Evolutionary conservation across 768 basidiomycete genomes (phyloP).

Genomic region (Suillus luteus): DNA sequence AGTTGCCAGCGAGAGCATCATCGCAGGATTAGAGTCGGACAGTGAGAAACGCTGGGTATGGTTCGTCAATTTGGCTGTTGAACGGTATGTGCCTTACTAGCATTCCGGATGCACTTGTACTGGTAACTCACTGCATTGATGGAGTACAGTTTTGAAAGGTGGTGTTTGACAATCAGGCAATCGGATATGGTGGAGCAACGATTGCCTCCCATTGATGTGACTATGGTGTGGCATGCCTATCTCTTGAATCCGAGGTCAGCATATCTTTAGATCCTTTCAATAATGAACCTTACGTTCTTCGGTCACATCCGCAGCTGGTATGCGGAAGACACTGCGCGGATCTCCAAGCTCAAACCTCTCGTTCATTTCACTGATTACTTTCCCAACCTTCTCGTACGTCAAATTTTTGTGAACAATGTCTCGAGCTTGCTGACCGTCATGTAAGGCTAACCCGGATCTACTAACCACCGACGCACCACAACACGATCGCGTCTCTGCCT

Average conservation of each 20-base stretch:
- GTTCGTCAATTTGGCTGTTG: slow-evolving; percentile 42
- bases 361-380: slow-evolving; percentile 13
- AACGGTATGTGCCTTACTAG: slow-evolving; percentile 27
- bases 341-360: slow-evolving; percentile 6
- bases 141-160: slow-evolving; percentile 35
- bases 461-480: slow-evolving; percentile 7
- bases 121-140: not conserved
- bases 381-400: slow-evolving; percentile 16
- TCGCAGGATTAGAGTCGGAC: slow-evolving; percentile 25
- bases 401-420: not conserved
- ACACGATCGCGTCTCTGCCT: slow-evolving; percentile 9
- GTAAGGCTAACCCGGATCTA: slow-evolving; percentile 2
- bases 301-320: slow-evolving; percentile 23
- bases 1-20: slow-evolving; percentile 16
- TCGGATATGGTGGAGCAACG: slow-evolving; percentile 9
- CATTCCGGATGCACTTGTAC: not conserved
- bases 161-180: slow-evolving; percentile 25
- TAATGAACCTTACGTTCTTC: not conserved
- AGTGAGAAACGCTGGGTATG: slow-evolving; percentile 37
- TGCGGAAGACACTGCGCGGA: slow-evolving; percentile 22
- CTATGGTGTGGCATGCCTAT: slow-evolving; percentile 45
- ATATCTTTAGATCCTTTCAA: not conserved
- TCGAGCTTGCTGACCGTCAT: not conserved
- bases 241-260: slow-evolving; percentile 39
- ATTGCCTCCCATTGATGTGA: slow-evolving; percentile 40